These are phyloP conservation scores for Symbiodinium natans DNA, from an alignment of 73 alveolate species.

Conservation along the genomic window DNA sequence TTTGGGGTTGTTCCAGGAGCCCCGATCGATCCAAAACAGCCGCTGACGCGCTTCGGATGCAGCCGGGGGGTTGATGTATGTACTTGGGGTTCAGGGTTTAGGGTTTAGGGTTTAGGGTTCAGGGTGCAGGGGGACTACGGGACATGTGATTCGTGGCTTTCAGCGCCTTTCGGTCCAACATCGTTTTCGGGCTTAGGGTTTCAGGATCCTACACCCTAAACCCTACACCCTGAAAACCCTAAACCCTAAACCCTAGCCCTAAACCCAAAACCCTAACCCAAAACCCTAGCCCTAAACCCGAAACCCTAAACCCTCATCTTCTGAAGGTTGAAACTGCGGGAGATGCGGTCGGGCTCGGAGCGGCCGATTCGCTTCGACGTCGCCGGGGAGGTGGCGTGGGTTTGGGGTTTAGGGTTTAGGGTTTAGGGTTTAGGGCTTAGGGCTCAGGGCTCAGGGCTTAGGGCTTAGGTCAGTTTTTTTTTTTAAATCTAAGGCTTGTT, in stretches of 20 bases:
- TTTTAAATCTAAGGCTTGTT: neutral
- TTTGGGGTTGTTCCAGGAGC: neutral
- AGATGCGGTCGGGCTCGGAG: conserved; percentile 61
- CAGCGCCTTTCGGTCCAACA: too few species aligned
- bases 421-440: neutral
- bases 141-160: too few species aligned
- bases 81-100: neutral
- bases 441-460: too few species aligned
- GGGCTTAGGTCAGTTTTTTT: neutral
- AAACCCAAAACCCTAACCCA: too few species aligned
- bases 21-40: conserved; percentile 40
- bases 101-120: too few species aligned
- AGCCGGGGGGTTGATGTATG: neutral
- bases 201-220: too few species aligned
- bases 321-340: conserved; percentile 69
- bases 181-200: too few species aligned
- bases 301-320: too few species aligned
- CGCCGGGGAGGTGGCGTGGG: conserved; percentile 15
- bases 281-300: too few species aligned
- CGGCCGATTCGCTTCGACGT: conserved; percentile 67
- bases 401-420: neutral
- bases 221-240: too few species aligned
- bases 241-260: too few species aligned
- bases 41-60: conserved; percentile 9
- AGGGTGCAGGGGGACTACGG: too few species aligned